Evolutionary conservation across 2,329 filamentous ascomycete genomes (phyloP), one percentile per base, ranked within the genome.

Genomic region (Proliferodiscus dingleyae): DNA sequence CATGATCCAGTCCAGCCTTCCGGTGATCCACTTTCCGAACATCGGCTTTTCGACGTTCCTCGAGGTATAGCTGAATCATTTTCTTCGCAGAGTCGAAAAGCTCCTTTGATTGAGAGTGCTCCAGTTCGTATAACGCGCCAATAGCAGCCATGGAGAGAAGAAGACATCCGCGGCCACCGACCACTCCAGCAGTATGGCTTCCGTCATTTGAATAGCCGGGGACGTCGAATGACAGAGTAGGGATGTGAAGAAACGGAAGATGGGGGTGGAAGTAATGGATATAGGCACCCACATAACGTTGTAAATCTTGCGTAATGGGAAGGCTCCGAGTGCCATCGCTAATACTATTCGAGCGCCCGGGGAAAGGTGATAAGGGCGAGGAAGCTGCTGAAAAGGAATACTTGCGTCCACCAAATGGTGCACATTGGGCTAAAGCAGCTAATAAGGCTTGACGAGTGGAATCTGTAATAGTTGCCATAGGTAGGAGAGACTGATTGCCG

Each of bases 31-130:
- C 76, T 62, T 78, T 80, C 56, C 78, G 74, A 52, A 94, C 83
- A 62, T 94, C 89, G 43, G 86, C 85, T 64, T 90, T 91, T 54
- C 89, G 82, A 47, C 89, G 80, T 65, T 95, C 89, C 64, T 97
- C 91, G 26, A 98, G 78, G 63, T 95, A 95, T 50, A 90, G 74
- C 53, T 91, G 84, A 47, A 97, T 94, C 84, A 95, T 89, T 68
- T 89, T 94, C 72, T 96, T 96, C 39, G 90, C 87, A 62, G 89
- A 85, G 56, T 95, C 88, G 60, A 96, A 96, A 6, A 98, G 69
- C 37, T 94, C 86, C 63, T 85, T 86, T 19, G 90, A 94, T 45
- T 85, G 78, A 22, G 75, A 74, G 47, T 83, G 80, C 49, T 97
- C 90, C 61, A 84, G 80, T 68, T 96, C 91, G 67, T 95, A 96